These are phyloP conservation scores for Monosporascus sp. DNA, from an alignment of 2,329 filamentous ascomycete species.

Conservation along the genomic window DNA sequence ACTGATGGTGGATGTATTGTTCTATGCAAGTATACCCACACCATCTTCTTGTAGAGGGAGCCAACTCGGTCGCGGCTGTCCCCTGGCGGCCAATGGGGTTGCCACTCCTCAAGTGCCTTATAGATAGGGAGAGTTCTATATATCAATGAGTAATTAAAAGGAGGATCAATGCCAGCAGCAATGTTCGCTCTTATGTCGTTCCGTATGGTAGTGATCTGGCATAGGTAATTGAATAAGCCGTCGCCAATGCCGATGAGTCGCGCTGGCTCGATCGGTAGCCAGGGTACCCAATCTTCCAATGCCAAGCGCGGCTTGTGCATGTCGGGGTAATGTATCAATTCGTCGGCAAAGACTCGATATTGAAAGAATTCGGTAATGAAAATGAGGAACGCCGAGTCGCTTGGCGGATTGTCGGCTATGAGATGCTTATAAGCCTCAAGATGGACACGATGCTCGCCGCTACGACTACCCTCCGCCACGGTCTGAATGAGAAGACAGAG, in stretches of 20 bases:
- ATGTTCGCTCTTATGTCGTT: slow-evolving; percentile 69
- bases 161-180: slow-evolving; percentile 55
- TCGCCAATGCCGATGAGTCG: slow-evolving; percentile 77
- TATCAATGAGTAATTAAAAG: slow-evolving; percentile 68
- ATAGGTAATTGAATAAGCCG: slow-evolving; percentile 73
- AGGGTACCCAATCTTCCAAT: slow-evolving; percentile 40
- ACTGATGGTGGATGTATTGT: slow-evolving; percentile 53
- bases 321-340: slow-evolving; percentile 49
- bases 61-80: slow-evolving; percentile 54
- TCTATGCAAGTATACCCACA: slow-evolving; percentile 60
- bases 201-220: slow-evolving; percentile 72
- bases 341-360: slow-evolving; percentile 69
- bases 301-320: slow-evolving; percentile 32
- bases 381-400: slow-evolving; percentile 59
- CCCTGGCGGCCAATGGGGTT: slow-evolving; percentile 54
- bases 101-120: slow-evolving; percentile 68
- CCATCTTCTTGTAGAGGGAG: slow-evolving; percentile 60
- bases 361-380: slow-evolving; percentile 77
- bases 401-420: slow-evolving; percentile 56
- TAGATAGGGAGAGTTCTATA: slow-evolving; percentile 74
- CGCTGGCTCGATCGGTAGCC: slow-evolving; percentile 39
- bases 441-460: slow-evolving; percentile 73
- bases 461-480: slow-evolving; percentile 49
- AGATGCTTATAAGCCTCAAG: slow-evolving; percentile 71
- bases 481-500: slow-evolving; percentile 57